Percentiles rank a stretch among this genome's conserved stretches.
Conservation (phyloP, 495 filamentous ascomycete genomes). For the Xylaria sp. region DNA sequence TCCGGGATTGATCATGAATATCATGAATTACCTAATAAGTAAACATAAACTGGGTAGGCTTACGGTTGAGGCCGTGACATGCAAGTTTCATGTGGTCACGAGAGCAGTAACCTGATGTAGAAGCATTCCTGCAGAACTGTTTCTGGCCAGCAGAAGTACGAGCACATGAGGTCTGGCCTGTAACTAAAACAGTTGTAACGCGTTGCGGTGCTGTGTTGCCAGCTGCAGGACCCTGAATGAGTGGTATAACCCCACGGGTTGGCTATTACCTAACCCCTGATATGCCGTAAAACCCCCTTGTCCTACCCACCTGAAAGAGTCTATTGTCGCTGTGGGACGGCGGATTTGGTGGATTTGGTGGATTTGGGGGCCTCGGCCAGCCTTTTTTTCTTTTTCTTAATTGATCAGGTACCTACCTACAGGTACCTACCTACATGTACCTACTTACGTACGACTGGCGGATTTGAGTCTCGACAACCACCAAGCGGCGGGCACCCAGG, state of each 20-base stretch:
- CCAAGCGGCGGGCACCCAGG: not conserved
- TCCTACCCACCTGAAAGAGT: conserved; percentile 6
- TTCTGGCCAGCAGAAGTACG: not conserved
- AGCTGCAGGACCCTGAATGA: conserved; percentile 18
- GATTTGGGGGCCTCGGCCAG: conserved; percentile 4
- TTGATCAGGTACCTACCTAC: no score
- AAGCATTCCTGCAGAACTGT: not conserved
- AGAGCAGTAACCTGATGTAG: not conserved
- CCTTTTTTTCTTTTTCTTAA: not conserved
- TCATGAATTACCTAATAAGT: not conserved
- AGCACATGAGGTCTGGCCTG: not conserved
- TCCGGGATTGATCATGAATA: not conserved
- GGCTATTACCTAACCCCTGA: not conserved
- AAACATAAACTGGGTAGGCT: not conserved
- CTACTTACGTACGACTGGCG: not conserved
- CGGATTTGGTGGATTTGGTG: not conserved
- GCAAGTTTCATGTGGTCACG: conserved; percentile 16
- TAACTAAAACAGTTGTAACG: not conserved
- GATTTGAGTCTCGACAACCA: conserved; percentile 8
- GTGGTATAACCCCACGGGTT: conserved; percentile 14
- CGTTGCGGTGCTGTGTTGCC: not conserved
- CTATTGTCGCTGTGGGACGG: not conserved
- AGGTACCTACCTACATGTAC: no score
- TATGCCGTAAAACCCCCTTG: not conserved
- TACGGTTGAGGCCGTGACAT: not conserved